Conservation (phyloP, 257 asterid species). For the Solanum tarapatanum region DNA sequence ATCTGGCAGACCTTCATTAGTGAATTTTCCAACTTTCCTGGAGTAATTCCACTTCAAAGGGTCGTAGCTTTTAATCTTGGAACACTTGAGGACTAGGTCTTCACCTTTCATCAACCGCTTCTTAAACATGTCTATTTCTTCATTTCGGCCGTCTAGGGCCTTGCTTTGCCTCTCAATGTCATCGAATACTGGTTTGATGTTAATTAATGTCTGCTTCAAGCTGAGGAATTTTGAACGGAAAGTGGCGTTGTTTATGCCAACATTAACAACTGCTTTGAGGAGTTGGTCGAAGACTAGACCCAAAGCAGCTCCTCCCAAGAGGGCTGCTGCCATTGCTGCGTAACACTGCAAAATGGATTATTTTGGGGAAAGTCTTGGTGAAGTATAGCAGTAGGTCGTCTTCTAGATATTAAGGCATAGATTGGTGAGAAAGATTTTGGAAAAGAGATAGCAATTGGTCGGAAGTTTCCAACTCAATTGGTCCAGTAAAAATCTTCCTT, state of each 20-base stretch:
- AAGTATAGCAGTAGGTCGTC: background rate
- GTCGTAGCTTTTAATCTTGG: background rate
- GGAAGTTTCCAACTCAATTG: background rate
- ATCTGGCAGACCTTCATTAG: constrained; percentile 11
- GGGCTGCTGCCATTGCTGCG: background rate
- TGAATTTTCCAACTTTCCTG: constrained; percentile 10
- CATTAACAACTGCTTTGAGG: background rate
- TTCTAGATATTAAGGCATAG: background rate
- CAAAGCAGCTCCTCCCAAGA: constrained; percentile 1
- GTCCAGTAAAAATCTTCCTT: background rate
- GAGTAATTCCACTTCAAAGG: constrained; percentile 7
- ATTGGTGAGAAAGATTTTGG: background rate
- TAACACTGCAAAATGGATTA: background rate
- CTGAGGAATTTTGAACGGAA: constrained; percentile 15
- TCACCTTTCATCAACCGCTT: constrained; percentile 2
- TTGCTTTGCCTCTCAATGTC: constrained; percentile 19
- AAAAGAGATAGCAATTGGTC: background rate
- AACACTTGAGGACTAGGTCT: constrained; percentile 10
- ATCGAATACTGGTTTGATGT: constrained; percentile 5
- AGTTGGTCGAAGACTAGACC: background rate
- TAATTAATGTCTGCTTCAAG: background rate
- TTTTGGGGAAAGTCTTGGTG: background rate
- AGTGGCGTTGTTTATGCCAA: constrained; percentile 1
- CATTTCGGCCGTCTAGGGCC: background rate
- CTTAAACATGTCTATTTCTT: constrained; percentile 5